Base-by-base conservation (phyloP, 345 rosid genomes). In the Brassica nigra region DNA sequence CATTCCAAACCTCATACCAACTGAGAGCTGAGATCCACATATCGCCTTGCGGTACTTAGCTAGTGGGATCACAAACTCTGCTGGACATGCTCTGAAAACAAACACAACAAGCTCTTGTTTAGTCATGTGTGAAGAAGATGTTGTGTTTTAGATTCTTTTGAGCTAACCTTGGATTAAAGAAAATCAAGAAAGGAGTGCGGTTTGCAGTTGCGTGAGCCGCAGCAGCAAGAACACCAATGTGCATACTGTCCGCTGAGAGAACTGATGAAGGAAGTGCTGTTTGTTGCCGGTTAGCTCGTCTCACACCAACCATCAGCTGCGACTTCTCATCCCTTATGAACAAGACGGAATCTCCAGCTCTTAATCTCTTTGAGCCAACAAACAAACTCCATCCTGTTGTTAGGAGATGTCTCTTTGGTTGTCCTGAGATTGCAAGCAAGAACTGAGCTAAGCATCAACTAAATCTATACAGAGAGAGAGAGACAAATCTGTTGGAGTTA, bases 201-300 rank as follows among this genome's bases (percentile, higher is more conserved):
- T 89, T 92, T 0, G 97, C 86, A 33, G 97, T 92, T 33, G 99
- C 99, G 70, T 96, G 99, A 71, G 99, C 99, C 0, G 99, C 97
- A 78, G 99, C 99, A 76, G 99, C 98, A 81, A 96, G 99, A 71
- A 96, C 97, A 70, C 98, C 99, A n/a, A 96, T 96, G 85, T 96
- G 98, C 98, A 96, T 96, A 83, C 97, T 96, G 61, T 93, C 99
- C 20, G 98, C 96, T 18, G 98, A 96, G 27, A 93, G 89, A 82
- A 96, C 99, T 8, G 95, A 92, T n/a, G 98, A 96, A 30, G 98
- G 98, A 61, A 93, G 75, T 1, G 95, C 84, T 62, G 95, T 86
- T 78, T 92, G 98, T 75, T 96, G 98, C 47, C 97, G 90, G 85
- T 96, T 93, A 6, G 97, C 93, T 54, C 89, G 92, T 82, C 99